phyloP scores from a whole-genome alignment of 371 early-diverging fungal species.

The Phascolomyces articulosus region DNA sequence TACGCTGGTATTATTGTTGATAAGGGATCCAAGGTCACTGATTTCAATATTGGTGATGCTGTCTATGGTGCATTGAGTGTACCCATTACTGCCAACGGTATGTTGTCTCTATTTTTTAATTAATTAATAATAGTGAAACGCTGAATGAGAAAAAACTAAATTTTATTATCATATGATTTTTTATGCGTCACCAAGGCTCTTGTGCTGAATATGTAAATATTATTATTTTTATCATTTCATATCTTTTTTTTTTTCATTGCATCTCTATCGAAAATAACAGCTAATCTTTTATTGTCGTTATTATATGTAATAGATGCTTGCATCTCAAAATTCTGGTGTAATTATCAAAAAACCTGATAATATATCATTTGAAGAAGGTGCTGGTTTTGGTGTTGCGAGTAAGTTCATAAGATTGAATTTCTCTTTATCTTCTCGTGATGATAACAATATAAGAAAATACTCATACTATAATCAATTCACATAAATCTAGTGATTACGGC shows the following conservation, averaged over 20 bases:
- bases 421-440: too few relatives aligned
- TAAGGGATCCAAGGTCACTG: conserved; percentile 37
- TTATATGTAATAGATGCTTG: conserved; percentile 30
- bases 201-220: conserved; percentile 49
- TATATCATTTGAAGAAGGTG: conserved; percentile 57
- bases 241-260: too few relatives aligned
- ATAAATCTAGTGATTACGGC: conserved; percentile 31
- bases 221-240: too few relatives aligned
- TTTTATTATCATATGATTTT: not conserved
- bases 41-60: conserved; percentile 50
- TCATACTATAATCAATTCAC: too few relatives aligned
- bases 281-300: too few relatives aligned
- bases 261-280: too few relatives aligned
- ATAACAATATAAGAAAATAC: too few relatives aligned
- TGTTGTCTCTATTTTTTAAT: too few relatives aligned
- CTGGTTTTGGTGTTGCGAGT: conserved; percentile 38
- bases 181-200: conserved; percentile 28
- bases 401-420: not conserved
- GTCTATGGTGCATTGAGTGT: conserved; percentile 48
- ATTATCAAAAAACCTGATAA: conserved; percentile 51
- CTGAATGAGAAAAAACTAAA: not conserved
- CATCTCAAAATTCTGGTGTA: conserved; percentile 19
- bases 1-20: conserved; percentile 46
- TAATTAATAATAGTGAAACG: too few relatives aligned
- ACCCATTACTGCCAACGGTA: conserved; percentile 13